Base-by-base conservation (phyloP, 331 rosid genomes). In the Phaseolus coccineus region DNA sequence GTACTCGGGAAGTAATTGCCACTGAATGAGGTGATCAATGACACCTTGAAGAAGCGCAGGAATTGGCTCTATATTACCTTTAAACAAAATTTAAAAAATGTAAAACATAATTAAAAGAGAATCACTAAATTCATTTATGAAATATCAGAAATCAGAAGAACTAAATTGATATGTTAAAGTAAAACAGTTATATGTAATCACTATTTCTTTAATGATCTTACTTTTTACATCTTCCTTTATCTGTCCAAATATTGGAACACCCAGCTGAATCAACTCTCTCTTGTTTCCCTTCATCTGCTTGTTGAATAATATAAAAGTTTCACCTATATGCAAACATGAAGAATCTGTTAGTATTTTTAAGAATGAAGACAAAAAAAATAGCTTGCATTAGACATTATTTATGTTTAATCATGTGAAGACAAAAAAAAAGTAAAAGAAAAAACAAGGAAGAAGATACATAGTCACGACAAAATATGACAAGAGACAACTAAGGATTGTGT, bases 1-100 rank as follows among this genome's bases (percentile, higher is more conserved):
- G 83, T 93, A 96, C 85, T 91, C 98, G 14, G 99, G 99, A 81
- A 96, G 85, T 77, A 96, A 87, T 28, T 91, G 88, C 99, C 99
- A 96, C 72, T 90, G 96, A 82, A 91, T 83, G 73, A 96, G 88
- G 74, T 96, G 99, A 81, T 96, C 97, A 14, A 96, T 90, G 84
- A 96, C 95, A 80, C 83, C 83, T 73, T 78, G 75, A 56, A 96
- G 96, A 82, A 96, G 88, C 58, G 83, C 70, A 67, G 99, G 99
- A 78, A 96, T 93, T 67, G 99, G 96, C 84, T 86, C 99, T 70
- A 93, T 91, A 79, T 86, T 88, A 84, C 83, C 99, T 96, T 82
- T 28, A 69, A 74, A 59, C 33, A 79, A 27, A 76, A 63, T 77
- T 35, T 22, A 0, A 8, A 57, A 79, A 72, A 40, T 42, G 44